Percentiles rank a stretch among this genome's conserved stretches.
These are phyloP conservation scores for Nicotiana noctiflora DNA, from an alignment of 257 asterid species.

Conservation along the genomic window DNA sequence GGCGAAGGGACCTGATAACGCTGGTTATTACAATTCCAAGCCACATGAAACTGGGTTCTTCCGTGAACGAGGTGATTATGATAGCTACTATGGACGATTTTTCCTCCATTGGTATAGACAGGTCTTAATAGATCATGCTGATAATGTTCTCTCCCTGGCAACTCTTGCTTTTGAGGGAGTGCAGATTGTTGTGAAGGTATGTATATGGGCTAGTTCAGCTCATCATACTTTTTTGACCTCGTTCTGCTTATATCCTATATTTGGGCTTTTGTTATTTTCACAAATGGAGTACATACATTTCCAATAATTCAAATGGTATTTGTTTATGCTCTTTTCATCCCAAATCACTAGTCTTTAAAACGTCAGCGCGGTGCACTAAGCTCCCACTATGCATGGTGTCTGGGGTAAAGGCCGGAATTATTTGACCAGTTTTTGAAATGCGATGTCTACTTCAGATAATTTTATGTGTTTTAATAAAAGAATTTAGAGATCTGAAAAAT, in stretches of 20 bases:
- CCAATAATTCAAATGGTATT: neutral
- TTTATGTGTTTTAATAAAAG: neutral
- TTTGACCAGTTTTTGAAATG: neutral
- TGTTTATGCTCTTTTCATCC: neutral
- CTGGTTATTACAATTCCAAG: constrained; percentile 58
- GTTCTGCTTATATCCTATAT: neutral
- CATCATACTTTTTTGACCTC: neutral
- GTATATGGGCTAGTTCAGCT: neutral
- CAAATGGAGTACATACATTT: neutral
- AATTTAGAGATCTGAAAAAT: neutral
- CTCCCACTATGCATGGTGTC: too few species aligned
- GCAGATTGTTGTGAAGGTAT: constrained; percentile 55
- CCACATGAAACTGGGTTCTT: constrained; percentile 73
- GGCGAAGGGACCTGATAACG: constrained; percentile 65
- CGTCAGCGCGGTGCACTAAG: too few species aligned
- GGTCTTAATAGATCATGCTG: constrained; percentile 58
- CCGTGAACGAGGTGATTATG: constrained; percentile 63
- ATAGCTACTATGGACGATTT: constrained; percentile 63
- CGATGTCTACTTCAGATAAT: neutral
- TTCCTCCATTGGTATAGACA: constrained; percentile 58
- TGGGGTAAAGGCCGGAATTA: neutral
- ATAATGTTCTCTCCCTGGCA: constrained; percentile 54
- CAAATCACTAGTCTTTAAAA: neutral
- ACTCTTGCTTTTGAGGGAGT: constrained; percentile 52
- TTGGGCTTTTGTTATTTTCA: neutral